These are phyloP conservation scores for Scleroderma bovista DNA, from an alignment of 768 basidiomycete genomes.

Conservation along the genomic window DNA sequence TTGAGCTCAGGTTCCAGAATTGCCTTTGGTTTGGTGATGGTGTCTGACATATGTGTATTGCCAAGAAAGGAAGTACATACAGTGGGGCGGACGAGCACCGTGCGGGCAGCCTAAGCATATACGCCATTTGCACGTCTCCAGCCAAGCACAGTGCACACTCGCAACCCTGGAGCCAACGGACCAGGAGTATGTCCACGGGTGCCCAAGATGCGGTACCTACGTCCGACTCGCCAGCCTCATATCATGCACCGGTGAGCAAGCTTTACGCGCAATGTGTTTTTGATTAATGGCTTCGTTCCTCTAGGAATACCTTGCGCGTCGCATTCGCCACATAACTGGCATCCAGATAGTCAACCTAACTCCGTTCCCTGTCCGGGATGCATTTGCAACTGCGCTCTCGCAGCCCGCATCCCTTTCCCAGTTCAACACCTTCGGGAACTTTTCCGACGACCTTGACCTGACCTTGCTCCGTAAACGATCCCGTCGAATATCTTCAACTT, in stretches of 20 bases:
- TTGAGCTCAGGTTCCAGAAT: slow-evolving; percentile 64
- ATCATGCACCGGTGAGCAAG: slow-evolving; percentile 11
- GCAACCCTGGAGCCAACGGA: not conserved
- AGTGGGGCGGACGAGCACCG: slow-evolving; percentile 47
- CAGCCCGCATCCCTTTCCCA: slow-evolving; percentile 62
- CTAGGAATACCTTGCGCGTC: slow-evolving; percentile 42
- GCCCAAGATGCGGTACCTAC: slow-evolving; percentile 13
- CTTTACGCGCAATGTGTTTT: not conserved
- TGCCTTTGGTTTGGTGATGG: slow-evolving; percentile 28
- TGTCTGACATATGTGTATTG: too few relatives aligned
- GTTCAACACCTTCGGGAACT: slow-evolving; percentile 48
- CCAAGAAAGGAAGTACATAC: slow-evolving; percentile 17
- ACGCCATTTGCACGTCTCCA: slow-evolving; percentile 39
- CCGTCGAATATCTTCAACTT: slow-evolving; percentile 57
- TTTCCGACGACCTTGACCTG: slow-evolving; percentile 69
- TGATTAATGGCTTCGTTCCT: not conserved
- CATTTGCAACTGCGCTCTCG: slow-evolving; percentile 63
- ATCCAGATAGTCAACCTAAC: slow-evolving; percentile 78
- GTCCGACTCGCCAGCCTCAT: slow-evolving; percentile 7
- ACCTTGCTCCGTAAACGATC: slow-evolving; percentile 52
- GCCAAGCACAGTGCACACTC: too few relatives aligned
- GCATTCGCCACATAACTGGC: slow-evolving; percentile 66
- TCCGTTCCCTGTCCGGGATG: slow-evolving; percentile 76
- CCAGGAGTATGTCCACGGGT: slow-evolving; percentile 17
- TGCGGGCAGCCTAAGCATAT: too few relatives aligned